Evolutionary conservation across 2,329 filamentous ascomycete species (phyloP).

Genomic region (Pseudocercospora fuligena): DNA sequence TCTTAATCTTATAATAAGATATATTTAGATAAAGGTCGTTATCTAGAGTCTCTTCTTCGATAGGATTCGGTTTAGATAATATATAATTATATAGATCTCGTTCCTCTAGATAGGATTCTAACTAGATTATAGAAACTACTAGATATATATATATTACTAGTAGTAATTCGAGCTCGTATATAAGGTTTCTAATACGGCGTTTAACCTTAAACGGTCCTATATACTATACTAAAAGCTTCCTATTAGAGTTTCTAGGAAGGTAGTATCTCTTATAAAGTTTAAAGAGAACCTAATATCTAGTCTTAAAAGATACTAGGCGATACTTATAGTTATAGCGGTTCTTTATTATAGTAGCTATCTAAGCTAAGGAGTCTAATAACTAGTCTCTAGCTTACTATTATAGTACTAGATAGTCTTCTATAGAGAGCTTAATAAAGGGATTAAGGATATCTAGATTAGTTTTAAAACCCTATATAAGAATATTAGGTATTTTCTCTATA

Average conservation of each 20-base stretch:
- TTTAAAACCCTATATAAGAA: not conserved
- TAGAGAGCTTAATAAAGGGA: not conserved
- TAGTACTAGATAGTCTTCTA: not conserved
- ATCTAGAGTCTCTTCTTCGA: not conserved
- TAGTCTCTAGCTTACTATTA: not conserved
- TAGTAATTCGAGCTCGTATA: not conserved
- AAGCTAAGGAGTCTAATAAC: not conserved
- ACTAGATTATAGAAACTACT: not conserved
- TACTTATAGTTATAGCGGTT: not conserved
- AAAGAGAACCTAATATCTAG: not conserved
- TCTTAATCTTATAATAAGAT: not conserved
- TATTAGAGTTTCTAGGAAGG: not conserved
- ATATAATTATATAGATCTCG: not conserved
- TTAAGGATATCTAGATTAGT: slow-evolving; percentile 4
- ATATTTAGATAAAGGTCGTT: not conserved
- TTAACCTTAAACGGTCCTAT: not conserved
- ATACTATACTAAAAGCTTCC: not conserved
- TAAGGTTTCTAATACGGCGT: not conserved
- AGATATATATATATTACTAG: not conserved
- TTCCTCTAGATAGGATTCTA: not conserved
- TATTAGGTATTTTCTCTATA: not conserved
- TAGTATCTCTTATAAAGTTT: not conserved
- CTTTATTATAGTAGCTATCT: not conserved
- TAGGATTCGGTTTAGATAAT: not conserved
- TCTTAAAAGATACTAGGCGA: not conserved